phyloP scores from a whole-genome alignment of 169 alveolate species.

The Sarcocystis neurona region DNA sequence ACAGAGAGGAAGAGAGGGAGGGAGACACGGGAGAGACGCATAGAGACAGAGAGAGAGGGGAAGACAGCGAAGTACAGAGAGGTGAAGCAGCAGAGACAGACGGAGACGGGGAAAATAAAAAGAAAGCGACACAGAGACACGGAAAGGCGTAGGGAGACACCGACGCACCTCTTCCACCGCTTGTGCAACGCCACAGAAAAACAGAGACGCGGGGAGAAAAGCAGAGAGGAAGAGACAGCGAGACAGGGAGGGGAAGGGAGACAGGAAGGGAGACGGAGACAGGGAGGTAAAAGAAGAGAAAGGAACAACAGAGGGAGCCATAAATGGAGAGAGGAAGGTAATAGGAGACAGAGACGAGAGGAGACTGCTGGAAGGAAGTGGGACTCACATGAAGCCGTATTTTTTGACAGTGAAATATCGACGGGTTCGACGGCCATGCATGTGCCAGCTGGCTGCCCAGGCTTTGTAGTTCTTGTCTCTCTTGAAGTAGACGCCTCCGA shows the following conservation, averaged over 20 bases:
- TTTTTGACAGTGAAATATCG: slow-evolving; percentile 52
- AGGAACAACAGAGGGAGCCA: neutral
- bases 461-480: slow-evolving; percentile 58
- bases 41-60: too few species aligned
- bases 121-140: neutral
- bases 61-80: too few species aligned
- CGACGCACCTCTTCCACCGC: neutral
- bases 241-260: slow-evolving; percentile 23
- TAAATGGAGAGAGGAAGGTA: too few species aligned
- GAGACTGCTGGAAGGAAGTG: too few species aligned
- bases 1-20: too few species aligned
- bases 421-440: slow-evolving; percentile 49
- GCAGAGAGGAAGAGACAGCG: too few species aligned
- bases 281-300: neutral
- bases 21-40: too few species aligned
- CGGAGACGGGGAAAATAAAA: neutral
- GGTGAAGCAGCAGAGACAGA: neutral
- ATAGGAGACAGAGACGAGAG: too few species aligned
- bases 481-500: slow-evolving; percentile 56
- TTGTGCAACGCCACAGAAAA: neutral
- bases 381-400: slow-evolving; percentile 48
- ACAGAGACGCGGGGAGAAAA: neutral
- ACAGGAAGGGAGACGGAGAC: neutral
- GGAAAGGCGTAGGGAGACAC: neutral
- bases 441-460: slow-evolving; percentile 64